Conservation (phyloP, 2,329 filamentous ascomycete genomes). For the Thelonectria blattea region DNA sequence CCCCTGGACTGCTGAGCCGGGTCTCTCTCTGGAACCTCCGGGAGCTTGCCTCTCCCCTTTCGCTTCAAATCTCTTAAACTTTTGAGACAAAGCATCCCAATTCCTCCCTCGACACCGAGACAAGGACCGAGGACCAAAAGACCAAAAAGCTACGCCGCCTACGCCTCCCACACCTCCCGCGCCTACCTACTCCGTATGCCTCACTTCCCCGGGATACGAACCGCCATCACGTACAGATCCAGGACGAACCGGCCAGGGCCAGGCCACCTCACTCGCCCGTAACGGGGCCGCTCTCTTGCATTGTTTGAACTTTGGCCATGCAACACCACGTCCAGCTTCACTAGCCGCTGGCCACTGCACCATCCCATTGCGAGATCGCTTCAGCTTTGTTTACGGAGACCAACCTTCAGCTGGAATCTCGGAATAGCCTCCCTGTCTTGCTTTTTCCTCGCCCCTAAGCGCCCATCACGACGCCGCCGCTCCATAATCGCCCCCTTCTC, state of each 20-base stretch:
- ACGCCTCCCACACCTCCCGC: slow-evolving; percentile 4
- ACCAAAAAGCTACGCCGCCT: slow-evolving; percentile 1
- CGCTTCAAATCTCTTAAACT: background rate
- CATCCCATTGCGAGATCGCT: background rate
- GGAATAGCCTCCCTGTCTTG: background rate
- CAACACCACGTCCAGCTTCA: slow-evolving; percentile 10
- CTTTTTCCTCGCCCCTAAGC: slow-evolving; percentile 17
- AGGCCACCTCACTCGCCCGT: background rate
- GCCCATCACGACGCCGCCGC: slow-evolving; percentile 26
- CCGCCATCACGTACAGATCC: background rate
- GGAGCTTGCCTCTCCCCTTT: background rate
- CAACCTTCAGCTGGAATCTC: background rate
- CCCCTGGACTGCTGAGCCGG: background rate
- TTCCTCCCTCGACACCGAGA: slow-evolving; percentile 8
- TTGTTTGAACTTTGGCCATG: slow-evolving; percentile 7
- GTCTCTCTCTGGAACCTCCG: slow-evolving; percentile 10
- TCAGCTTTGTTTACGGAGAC: background rate
- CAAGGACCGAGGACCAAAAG: slow-evolving; percentile 1
- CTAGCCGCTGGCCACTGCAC: slow-evolving; percentile 10
- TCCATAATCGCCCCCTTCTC: slow-evolving; percentile 26
- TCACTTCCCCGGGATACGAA: background rate
- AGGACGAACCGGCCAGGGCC: background rate
- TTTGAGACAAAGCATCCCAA: slow-evolving; percentile 17
- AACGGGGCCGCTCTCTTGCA: slow-evolving; percentile 1
- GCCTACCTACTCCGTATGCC: background rate